A percentile compares a stretch with the other conserved stretches of the same genome.
Evolutionary conservation across 202 grass and related monocot genomes (phyloP).

Genomic region (Elaeis oleifera): DNA sequence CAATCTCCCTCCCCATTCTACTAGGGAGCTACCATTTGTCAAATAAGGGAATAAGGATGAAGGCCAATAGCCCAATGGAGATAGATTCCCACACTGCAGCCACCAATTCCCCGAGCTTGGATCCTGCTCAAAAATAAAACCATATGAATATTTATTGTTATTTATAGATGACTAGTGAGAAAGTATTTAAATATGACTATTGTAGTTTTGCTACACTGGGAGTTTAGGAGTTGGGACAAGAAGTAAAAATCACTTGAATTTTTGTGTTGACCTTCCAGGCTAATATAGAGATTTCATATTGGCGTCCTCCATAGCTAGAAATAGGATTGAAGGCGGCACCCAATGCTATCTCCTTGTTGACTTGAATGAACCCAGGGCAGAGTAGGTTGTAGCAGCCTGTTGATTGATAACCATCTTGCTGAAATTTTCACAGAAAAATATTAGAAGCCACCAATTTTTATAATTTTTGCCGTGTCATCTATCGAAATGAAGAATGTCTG

Average conservation of each 20-base stretch:
- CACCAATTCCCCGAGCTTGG: constrained; percentile 1
- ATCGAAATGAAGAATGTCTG: too few species aligned
- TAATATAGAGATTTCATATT: background rate
- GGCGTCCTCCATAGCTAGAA: background rate
- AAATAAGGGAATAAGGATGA: constrained; percentile 5
- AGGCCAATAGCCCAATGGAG: constrained; percentile 2
- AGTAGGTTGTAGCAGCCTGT: constrained; percentile 1
- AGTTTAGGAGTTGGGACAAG: too few species aligned
- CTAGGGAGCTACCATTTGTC: background rate
- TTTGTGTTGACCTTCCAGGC: constrained; percentile 4
- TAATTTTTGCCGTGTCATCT: too few species aligned
- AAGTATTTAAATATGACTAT: too few species aligned
- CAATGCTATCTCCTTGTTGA: constrained; percentile 5
- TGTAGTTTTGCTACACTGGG: too few species aligned
- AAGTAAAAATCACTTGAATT: too few species aligned
- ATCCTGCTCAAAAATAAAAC: background rate
- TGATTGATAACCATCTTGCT: background rate
- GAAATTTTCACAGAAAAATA: background rate
- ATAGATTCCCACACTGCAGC: constrained; percentile 3
- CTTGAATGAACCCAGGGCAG: constrained; percentile 7
- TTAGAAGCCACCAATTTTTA: background rate
- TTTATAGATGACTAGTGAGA: too few species aligned
- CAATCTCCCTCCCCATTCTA: constrained; percentile 7
- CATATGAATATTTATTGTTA: too few species aligned
- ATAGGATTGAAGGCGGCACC: constrained; percentile 1